Conservation (phyloP, 106 monocot species). For the Phalaenopsis equestris region DNA sequence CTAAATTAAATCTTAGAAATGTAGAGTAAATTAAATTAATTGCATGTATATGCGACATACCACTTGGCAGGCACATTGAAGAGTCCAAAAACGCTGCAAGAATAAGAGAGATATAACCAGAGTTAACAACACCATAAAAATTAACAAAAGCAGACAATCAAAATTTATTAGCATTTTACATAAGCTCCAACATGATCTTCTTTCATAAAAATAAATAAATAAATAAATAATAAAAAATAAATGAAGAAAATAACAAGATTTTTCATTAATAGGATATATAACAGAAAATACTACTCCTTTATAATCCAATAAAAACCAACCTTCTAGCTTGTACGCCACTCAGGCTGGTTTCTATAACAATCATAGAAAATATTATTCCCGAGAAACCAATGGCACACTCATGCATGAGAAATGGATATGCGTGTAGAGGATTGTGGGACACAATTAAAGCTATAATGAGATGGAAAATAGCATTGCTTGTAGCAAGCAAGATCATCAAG, state of each 20-base stretch:
- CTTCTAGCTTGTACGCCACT: conserved; percentile 84
- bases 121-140: neutral
- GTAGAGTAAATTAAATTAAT: conserved; percentile 2
- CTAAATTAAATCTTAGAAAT: neutral
- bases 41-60: conserved; percentile 24
- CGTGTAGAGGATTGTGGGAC: conserved; percentile 60
- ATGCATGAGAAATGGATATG: conserved; percentile 42
- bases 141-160: neutral
- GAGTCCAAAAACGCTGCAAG: conserved; percentile 91
- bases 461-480: conserved; percentile 73
- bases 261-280: neutral
- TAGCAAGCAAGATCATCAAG: conserved; percentile 72
- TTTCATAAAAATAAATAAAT: neutral
- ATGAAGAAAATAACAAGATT: neutral
- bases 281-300: neutral
- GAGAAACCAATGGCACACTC: conserved; percentile 95
- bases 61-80: conserved; percentile 91
- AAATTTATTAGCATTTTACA: conserved; percentile 2
- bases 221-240: neutral
- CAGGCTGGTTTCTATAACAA: conserved; percentile 88
- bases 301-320: conserved; percentile 20
- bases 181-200: neutral
- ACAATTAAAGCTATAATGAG: conserved; percentile 60
- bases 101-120: neutral
- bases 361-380: conserved; percentile 87